Evolutionary conservation across 768 basidiomycete genomes (phyloP).

Genomic region (Lepiota venenata): DNA sequence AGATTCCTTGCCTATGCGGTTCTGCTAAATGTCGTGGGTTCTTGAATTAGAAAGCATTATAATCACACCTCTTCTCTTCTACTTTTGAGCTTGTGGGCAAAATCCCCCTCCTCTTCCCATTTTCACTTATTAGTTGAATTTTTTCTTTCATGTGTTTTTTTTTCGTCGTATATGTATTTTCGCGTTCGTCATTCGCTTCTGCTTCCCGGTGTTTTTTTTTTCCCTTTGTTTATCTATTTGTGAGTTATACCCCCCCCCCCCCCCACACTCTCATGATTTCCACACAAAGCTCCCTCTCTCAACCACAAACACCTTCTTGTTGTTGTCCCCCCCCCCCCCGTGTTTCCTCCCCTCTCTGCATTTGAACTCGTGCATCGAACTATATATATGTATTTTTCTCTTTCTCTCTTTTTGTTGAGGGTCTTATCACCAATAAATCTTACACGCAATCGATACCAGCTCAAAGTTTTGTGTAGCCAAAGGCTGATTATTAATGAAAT

Average conservation of each 20-base stretch:
- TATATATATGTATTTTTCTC: background rate
- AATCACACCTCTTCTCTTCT: slow-evolving; percentile 18
- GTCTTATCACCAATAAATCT: background rate
- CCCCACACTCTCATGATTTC: background rate
- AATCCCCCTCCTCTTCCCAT: too few relatives aligned
- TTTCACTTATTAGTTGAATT: background rate
- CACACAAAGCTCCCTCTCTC: background rate
- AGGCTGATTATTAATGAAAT: too few relatives aligned
- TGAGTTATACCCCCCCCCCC: background rate
- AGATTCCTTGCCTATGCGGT: slow-evolving; percentile 91
- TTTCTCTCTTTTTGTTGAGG: background rate
- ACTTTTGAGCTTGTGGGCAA: slow-evolving; percentile 10
- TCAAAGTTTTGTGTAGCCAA: background rate
- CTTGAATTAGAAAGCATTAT: slow-evolving; percentile 73
- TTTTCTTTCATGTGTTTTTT: background rate
- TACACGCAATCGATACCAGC: background rate
- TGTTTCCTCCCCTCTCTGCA: slow-evolving; percentile 4
- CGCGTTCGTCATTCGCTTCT: slow-evolving; percentile 1
- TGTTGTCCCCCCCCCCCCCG: too few relatives aligned
- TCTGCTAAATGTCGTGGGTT: slow-evolving; percentile 90
- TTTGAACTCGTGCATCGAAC: slow-evolving; percentile 1
- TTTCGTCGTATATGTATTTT: background rate
- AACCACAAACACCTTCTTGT: background rate
- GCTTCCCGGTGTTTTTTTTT: slow-evolving; percentile 1
- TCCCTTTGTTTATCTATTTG: slow-evolving; percentile 3